A percentile compares a stretch with the other conserved stretches of the same genome.
Conservation (phyloP, 805 yeast genomes). For the Metschnikowia santaceciliae region DNA sequence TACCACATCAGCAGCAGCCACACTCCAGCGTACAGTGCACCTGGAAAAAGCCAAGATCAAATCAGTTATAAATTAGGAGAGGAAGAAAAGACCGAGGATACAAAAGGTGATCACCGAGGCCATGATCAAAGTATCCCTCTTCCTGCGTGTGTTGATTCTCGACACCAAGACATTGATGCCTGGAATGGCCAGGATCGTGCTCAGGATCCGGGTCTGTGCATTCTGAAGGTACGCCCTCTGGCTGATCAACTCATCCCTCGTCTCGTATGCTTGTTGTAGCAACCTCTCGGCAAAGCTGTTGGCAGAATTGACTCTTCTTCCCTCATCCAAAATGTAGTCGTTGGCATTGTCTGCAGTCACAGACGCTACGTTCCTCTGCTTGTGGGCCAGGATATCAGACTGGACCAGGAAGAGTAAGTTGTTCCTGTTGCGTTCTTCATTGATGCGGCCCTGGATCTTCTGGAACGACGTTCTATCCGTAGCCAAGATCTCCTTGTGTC, state of each 20-base stretch:
- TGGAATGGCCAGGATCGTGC: slow-evolving; percentile 67
- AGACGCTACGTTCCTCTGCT: slow-evolving; percentile 32
- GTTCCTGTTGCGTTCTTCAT: slow-evolving; percentile 71
- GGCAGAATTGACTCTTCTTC: slow-evolving; percentile 66
- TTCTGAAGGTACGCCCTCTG: slow-evolving; percentile 64
- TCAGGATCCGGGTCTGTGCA: slow-evolving; percentile 61
- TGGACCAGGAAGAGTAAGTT: slow-evolving; percentile 75
- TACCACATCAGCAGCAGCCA: slow-evolving; percentile 1
- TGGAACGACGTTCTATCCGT: slow-evolving; percentile 65
- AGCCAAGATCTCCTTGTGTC: slow-evolving; percentile 72
- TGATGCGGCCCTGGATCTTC: slow-evolving; percentile 54
- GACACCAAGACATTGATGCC: slow-evolving; percentile 73
- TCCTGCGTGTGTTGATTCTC: slow-evolving; percentile 83
- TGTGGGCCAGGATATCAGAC: slow-evolving; percentile 71
- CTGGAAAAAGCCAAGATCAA: not conserved
- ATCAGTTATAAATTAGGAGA: slow-evolving; percentile 7
- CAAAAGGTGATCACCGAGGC: slow-evolving; percentile 71
- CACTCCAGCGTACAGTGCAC: not conserved
- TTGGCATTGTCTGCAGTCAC: slow-evolving; percentile 41
- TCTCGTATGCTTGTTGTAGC: slow-evolving; percentile 80
- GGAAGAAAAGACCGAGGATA: slow-evolving; percentile 60
- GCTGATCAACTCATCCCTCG: slow-evolving; percentile 75
- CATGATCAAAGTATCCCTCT: slow-evolving; percentile 81
- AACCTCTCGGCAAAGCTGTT: slow-evolving; percentile 75
- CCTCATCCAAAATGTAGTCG: slow-evolving; percentile 75